These are phyloP conservation scores for Suhomyces emberorum DNA, from an alignment of 805 yeast genomes.

Conservation along the genomic window DNA sequence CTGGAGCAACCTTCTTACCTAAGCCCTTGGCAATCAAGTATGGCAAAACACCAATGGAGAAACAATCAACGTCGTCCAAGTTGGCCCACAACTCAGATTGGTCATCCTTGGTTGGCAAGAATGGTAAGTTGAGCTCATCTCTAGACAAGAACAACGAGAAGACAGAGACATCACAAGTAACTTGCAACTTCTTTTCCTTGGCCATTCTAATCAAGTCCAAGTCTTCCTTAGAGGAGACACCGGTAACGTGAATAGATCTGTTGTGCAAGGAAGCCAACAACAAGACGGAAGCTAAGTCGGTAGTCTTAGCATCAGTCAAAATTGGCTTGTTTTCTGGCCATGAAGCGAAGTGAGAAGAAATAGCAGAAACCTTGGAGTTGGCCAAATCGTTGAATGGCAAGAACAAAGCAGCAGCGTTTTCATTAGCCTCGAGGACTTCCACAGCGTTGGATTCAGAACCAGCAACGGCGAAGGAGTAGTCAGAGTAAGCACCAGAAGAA, in stretches of 20 bases:
- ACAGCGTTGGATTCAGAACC: conserved; percentile 70
- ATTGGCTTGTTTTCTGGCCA: conserved; percentile 88
- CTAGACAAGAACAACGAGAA: conserved; percentile 74
- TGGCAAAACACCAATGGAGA: conserved; percentile 82
- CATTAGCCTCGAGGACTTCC: conserved; percentile 58
- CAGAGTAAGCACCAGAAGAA: conserved; percentile 66
- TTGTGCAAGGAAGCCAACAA: conserved; percentile 83
- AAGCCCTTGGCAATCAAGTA: conserved; percentile 63
- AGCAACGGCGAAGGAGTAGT: conserved; percentile 78
- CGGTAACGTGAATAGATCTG: conserved; percentile 84
- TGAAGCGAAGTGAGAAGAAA: conserved; percentile 71
- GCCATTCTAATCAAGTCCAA: conserved; percentile 80
- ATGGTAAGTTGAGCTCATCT: conserved; percentile 63
- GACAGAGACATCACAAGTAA: conserved; percentile 87
- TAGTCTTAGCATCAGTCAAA: conserved; percentile 86
- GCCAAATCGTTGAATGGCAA: conserved; percentile 75
- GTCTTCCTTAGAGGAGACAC: conserved; percentile 77
- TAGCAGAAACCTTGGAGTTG: conserved; percentile 67
- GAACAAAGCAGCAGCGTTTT: conserved; percentile 72
- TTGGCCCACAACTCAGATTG: conserved; percentile 80
- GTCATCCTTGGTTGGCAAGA: conserved; percentile 78
- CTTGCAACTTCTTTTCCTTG: conserved; percentile 74
- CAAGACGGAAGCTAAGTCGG: conserved; percentile 89
- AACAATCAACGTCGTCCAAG: conserved; percentile 72
- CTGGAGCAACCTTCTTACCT: conserved; percentile 60